Evolutionary conservation across 2,329 filamentous ascomycete genomes (phyloP).

Genomic region (Clarireedia sp.): DNA sequence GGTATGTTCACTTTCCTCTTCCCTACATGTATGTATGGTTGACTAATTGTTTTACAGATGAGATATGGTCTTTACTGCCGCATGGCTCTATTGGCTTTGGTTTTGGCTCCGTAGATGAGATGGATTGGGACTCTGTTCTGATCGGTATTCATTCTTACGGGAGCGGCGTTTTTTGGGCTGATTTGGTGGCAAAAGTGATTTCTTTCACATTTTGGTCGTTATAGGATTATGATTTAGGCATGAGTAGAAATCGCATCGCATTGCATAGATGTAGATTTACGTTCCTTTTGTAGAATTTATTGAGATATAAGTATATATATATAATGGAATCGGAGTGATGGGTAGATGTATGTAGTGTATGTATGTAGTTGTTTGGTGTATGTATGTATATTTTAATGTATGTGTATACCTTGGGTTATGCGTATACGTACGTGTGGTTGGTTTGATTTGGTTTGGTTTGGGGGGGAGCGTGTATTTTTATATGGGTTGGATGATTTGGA

Average conservation of each 20-base stretch:
- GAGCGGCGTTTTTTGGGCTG: background rate
- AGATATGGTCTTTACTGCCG: constrained; percentile 94
- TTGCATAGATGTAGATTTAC: too few species aligned
- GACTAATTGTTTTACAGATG: constrained; percentile 54
- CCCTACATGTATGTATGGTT: background rate
- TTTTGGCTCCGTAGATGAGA: constrained; percentile 52
- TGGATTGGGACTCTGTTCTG: background rate
- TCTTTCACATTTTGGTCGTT: too few species aligned
- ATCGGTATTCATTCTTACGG: background rate
- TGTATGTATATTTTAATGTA: background rate
- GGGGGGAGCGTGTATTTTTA: background rate
- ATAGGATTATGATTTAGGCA: too few species aligned
- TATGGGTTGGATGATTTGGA: background rate
- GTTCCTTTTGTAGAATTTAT: background rate
- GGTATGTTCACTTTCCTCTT: constrained; percentile 50
- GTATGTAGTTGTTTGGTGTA: background rate
- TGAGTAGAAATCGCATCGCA: too few species aligned
- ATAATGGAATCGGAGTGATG: background rate
- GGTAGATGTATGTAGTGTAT: background rate
- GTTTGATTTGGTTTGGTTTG: too few species aligned
- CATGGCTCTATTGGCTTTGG: constrained; percentile 92
- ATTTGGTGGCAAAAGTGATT: background rate
- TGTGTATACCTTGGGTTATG: background rate
- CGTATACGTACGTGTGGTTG: background rate
- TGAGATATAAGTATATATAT: constrained; percentile 1